Conservation (phyloP, 208 protist genomes). For the Acanthamoeba quina region DNA sequence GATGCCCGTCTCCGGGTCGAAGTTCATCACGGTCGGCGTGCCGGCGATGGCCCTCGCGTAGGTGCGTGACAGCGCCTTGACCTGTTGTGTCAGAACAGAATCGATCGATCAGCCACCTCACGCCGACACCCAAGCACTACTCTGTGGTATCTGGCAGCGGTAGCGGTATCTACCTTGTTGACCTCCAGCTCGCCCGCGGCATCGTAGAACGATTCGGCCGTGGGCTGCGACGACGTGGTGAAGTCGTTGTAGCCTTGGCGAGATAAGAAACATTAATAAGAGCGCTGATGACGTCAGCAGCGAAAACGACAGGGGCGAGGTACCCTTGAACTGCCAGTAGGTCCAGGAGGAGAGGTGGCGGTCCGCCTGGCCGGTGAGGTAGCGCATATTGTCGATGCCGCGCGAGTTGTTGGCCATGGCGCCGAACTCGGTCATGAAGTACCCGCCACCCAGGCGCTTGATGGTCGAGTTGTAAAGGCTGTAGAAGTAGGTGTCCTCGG, state of each 20-base stretch:
- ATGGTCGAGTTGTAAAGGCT: conserved; percentile 14
- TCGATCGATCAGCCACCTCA: not conserved
- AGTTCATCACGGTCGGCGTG: conserved; percentile 60
- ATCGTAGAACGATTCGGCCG: conserved; percentile 78
- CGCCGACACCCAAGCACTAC: too few relatives aligned
- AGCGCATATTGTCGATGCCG: conserved; percentile 80
- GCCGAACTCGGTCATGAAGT: conserved; percentile 83
- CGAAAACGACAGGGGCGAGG: too few relatives aligned
- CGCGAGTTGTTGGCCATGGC: conserved; percentile 74
- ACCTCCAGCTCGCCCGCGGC: conserved; percentile 75
- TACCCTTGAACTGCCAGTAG: conserved; percentile 85
- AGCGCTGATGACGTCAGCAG: not conserved
- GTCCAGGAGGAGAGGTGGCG: conserved; percentile 77
- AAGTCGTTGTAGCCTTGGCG: conserved; percentile 81
- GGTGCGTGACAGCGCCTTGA: conserved; percentile 78
- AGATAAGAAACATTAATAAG: too few relatives aligned
- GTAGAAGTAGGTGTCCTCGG: conserved; percentile 69
- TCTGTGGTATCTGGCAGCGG: too few relatives aligned
- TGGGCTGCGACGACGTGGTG: conserved; percentile 76
- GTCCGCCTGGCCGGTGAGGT: conserved; percentile 77
- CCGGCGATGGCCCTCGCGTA: conserved; percentile 80
- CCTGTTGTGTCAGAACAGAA: not conserved
- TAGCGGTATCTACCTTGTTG: conserved; percentile 52
- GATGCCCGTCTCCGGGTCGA: conserved; percentile 68
- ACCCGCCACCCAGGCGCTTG: conserved; percentile 62